Base-by-base conservation (phyloP, 352 stramenopile species). In the Phytophthora brassicae region DNA sequence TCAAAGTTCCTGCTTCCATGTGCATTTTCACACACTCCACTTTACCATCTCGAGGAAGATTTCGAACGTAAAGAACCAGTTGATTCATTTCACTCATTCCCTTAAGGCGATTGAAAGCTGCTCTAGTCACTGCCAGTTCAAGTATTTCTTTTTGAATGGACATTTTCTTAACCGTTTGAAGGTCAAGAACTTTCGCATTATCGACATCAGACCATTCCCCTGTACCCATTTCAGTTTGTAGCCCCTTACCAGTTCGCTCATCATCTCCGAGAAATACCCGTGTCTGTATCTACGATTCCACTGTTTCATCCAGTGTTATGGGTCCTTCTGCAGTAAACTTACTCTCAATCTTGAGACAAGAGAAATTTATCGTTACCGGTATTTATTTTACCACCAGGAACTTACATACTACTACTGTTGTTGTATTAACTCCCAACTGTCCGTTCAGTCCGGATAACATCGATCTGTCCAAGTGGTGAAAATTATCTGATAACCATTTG, bases 301-400 rank as follows among this genome's bases (percentile, higher is more conserved):
- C n/a, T n/a, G n/a, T n/a, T n/a, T n/a, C 79, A 19, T 79, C 77
- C 1, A 87, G 73, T 20, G 55, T 91, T 50, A 68, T 91, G 26
- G 80, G 78, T 7, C 60, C 67, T 2, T 63, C 72, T n/a, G 87
- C 77, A 9, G n/a, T n/a, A n/a, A n/a, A n/a, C n/a, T 33, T 89
- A 3, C 42, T 51, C 6, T 83, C 64, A 48, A 63, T 67, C 31
- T 52, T 79, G 12, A 78, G 80, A 12, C 60, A 86, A 41, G 56
- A 86, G n/a, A 23, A 65, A 13, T 76, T 86, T 35, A 82, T 88
- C 60, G 68, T 85, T n/a, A n/a, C 70, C 82, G n/a, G n/a, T n/a
- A n/a, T n/a, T n/a, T n/a, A n/a, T 84, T 56, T 54, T 84, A 6
- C 48, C 71, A 14, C 46, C 55, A 11, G 56, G 58, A 14, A 57